Conservation (phyloP, 305 asterid genomes). For the Fraxinus sp. region DNA sequence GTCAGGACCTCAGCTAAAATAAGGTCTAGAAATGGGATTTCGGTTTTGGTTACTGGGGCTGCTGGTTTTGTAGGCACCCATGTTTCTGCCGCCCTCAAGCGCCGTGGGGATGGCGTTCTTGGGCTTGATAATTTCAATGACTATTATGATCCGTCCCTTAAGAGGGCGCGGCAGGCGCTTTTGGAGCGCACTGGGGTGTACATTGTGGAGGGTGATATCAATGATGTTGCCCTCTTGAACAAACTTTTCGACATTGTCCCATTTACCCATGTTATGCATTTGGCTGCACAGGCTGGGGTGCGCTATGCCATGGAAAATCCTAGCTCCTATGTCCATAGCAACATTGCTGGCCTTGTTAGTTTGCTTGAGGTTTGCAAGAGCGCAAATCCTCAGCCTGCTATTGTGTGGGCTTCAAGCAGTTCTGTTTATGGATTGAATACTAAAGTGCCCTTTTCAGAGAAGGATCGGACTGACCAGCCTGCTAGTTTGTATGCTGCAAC, state of each 20-base stretch:
- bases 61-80: slow-evolving; percentile 34
- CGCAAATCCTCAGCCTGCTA: slow-evolving; percentile 26
- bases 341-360: slow-evolving; percentile 30
- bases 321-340: slow-evolving; percentile 28
- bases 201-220: slow-evolving; percentile 29
- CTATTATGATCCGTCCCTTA: slow-evolving; percentile 30
- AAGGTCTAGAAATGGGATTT: slow-evolving; percentile 21
- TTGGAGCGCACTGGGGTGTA: slow-evolving; percentile 22
- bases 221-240: slow-evolving; percentile 12
- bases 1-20: slow-evolving; percentile 17
- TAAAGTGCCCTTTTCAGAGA: slow-evolving; percentile 26
- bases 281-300: slow-evolving; percentile 35
- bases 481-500: slow-evolving; percentile 25
- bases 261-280: slow-evolving; percentile 31
- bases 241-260: slow-evolving; percentile 25
- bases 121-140: slow-evolving; percentile 30
- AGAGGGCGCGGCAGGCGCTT: slow-evolving; percentile 27
- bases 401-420: slow-evolving; percentile 32
- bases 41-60: slow-evolving; percentile 31
- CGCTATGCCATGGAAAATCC: slow-evolving; percentile 32
- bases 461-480: slow-evolving; percentile 27
- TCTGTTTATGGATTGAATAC: slow-evolving; percentile 31
- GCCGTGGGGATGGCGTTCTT: slow-evolving; percentile 32
- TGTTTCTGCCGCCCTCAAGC: slow-evolving; percentile 26
- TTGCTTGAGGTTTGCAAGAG: slow-evolving; percentile 28